Percentiles rank a stretch among this genome's conserved stretches.
Evolutionary conservation across 2,329 filamentous ascomycete species (phyloP).

Genomic region (Xylaria multiplex): DNA sequence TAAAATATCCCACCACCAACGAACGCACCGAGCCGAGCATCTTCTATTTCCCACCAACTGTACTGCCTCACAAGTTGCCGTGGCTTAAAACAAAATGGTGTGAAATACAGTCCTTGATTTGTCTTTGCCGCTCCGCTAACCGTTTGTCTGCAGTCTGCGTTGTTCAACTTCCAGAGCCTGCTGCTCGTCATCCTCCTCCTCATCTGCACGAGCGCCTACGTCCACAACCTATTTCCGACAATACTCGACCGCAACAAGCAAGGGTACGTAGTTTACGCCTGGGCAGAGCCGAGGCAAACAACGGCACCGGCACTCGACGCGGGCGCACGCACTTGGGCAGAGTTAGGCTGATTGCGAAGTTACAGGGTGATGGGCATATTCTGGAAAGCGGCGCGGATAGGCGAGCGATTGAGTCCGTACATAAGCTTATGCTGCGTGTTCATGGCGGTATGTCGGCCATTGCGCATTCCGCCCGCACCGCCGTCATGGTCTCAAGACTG

Average conservation of each 20-base stretch:
- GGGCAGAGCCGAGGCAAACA: not conserved
- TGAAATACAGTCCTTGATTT: not conserved
- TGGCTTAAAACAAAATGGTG: constrained; percentile 24
- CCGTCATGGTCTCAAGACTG: constrained; percentile 25
- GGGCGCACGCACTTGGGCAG: constrained; percentile 1
- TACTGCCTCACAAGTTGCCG: not conserved
- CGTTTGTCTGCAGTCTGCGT: constrained; percentile 74
- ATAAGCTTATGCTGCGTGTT: constrained; percentile 91
- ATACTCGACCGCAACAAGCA: constrained; percentile 94
- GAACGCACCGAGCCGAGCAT: not conserved
- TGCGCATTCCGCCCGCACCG: not conserved
- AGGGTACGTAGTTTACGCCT: constrained; percentile 66
- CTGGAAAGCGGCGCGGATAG: constrained; percentile 94
- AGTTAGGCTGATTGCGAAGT: constrained; percentile 22
- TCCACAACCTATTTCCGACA: constrained; percentile 87
- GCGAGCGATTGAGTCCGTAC: constrained; percentile 93
- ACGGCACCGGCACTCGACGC: not conserved
- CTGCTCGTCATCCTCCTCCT: constrained; percentile 92
- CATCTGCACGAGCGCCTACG: constrained; percentile 95
- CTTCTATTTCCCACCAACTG: not conserved
- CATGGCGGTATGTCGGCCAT: constrained; percentile 79
- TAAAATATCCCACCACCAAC: constrained; percentile 10
- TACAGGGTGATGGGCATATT: constrained; percentile 82
- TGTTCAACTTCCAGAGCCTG: constrained; percentile 99
- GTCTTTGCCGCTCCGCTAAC: constrained; percentile 18